Evolutionary conservation across 2,329 filamentous ascomycete genomes (phyloP).

Genomic region (Colletotrichum melonis): DNA sequence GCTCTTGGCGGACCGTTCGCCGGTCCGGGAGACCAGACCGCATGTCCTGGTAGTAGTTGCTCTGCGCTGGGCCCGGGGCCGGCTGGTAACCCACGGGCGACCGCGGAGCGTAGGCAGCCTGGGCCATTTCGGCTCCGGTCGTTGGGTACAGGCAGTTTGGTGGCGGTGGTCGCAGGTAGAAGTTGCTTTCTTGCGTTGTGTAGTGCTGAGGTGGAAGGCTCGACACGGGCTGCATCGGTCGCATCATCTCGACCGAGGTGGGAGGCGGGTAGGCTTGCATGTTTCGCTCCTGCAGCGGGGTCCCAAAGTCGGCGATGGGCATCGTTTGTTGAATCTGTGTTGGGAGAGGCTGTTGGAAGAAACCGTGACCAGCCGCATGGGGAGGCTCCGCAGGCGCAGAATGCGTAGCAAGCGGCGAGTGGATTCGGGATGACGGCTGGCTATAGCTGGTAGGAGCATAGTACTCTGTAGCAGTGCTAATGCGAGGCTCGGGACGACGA

Average conservation of each 20-base stretch:
- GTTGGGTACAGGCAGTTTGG: conserved; percentile 20
- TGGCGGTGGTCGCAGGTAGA: conserved; percentile 23
- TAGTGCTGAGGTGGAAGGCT: conserved; percentile 22
- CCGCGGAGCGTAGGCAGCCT: conserved; percentile 24
- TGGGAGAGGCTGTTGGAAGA: conserved; percentile 28
- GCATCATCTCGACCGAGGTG: conserved; percentile 30
- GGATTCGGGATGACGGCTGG: conserved; percentile 21
- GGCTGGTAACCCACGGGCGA: conserved; percentile 22
- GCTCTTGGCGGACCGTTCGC: conserved; percentile 26
- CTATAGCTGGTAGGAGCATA: conserved; percentile 28
- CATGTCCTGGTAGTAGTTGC: conserved; percentile 23
- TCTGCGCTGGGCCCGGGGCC: background rate
- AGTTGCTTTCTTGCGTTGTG: conserved; percentile 25
- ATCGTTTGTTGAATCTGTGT: conserved; percentile 17
- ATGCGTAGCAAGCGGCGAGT: conserved; percentile 26
- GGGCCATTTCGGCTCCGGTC: conserved; percentile 20
- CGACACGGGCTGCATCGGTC: conserved; percentile 25
- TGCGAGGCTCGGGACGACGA: conserved; percentile 20
- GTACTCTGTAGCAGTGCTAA: conserved; percentile 14
- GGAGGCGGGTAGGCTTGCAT: conserved; percentile 27
- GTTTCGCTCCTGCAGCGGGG: conserved; percentile 17
- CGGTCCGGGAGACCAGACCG: conserved; percentile 29
- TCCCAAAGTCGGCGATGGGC: conserved; percentile 17
- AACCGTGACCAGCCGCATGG: conserved; percentile 1
- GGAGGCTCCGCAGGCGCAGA: conserved; percentile 12